phyloP scores from a whole-genome alignment of 2,329 filamentous ascomycete species.

The Aspergillus floridensis region DNA sequence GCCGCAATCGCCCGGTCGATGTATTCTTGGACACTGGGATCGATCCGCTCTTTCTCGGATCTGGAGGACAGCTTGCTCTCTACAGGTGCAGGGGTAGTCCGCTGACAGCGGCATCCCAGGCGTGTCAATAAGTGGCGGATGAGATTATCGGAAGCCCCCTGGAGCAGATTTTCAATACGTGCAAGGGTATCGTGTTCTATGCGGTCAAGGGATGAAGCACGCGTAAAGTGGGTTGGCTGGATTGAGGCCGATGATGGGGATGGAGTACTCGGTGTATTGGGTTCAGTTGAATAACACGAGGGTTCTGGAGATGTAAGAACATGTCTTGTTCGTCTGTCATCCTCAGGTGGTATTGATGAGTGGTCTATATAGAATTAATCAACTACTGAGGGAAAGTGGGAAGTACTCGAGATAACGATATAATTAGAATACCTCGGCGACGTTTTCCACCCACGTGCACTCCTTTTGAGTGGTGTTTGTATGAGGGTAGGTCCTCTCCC shows the following conservation, averaged over 20 bases:
- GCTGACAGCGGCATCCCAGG: slow-evolving; percentile 16
- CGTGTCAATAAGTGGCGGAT: slow-evolving; percentile 16
- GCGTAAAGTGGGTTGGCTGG: slow-evolving; percentile 18
- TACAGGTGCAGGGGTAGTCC: slow-evolving; percentile 11
- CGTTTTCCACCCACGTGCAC: slow-evolving; percentile 15
- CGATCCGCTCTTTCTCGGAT: slow-evolving; percentile 10
- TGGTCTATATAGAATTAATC: slow-evolving; percentile 14
- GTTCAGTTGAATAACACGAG: slow-evolving; percentile 18
- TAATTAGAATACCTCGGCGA: slow-evolving; percentile 16
- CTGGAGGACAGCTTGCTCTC: slow-evolving; percentile 11
- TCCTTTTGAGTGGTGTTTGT: slow-evolving; percentile 9
- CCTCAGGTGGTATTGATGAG: slow-evolving; percentile 10
- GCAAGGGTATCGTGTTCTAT: slow-evolving; percentile 12
- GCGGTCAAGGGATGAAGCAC: slow-evolving; percentile 11
- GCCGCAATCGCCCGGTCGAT: slow-evolving; percentile 10
- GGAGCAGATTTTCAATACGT: slow-evolving; percentile 13
- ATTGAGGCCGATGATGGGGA: slow-evolving; percentile 13
- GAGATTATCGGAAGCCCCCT: slow-evolving; percentile 14
- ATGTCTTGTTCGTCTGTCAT: slow-evolving; percentile 15
- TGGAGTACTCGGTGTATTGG: slow-evolving; percentile 17
- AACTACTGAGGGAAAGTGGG: slow-evolving; percentile 9
- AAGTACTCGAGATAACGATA: slow-evolving; percentile 7
- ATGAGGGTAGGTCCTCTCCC: slow-evolving; percentile 13
- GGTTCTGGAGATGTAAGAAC: slow-evolving; percentile 15
- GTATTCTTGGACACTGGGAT: slow-evolving; percentile 11